Base-by-base conservation (phyloP, 768 basidiomycete genomes). In the Lactifluus hygrophoroides region DNA sequence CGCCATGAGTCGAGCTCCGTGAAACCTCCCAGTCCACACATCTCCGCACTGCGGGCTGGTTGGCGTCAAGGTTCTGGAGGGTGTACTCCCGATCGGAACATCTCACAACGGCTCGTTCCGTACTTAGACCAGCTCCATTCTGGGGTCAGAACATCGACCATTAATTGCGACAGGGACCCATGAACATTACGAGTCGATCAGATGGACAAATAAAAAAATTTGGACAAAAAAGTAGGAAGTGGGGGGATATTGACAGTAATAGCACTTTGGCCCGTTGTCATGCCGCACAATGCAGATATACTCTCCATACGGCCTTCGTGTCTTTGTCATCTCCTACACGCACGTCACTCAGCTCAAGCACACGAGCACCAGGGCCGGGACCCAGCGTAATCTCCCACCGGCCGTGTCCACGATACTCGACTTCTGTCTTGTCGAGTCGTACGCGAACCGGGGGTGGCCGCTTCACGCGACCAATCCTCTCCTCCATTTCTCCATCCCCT, bases 341-440 rank as follows among this genome's bases (percentile, higher is more conserved):
- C 28, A 10, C 35, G 14, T 64, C 86, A 34, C 88, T 87, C 25
- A 92, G 72, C 69, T 91, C 90, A 28, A 92, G 68, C 17, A 82
- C 71, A 64, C 81, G 63, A 3, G 62, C 32, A 1, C 56, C 87
- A 5, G 74, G 65, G 14, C 90, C 90, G 4, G 73, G 67, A 1
- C 79, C 74, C 17, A 89, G 70, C 17, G 78, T 77, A 16, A 88
- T 71, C 63, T 78, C 76, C 90, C 89, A 91, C 52, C 70, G 1
- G 79, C 79, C 45, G 73, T 69, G 17, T 73, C 70, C 25, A 76
- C 78, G 37, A 54, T 76, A 76, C 28, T 76, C 72, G 19, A 82
- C 70, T 3, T 76, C 57, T 30, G 74, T 67, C 16, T 80, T 82
- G 65, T 88, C 85, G 46, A 86, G 63, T 66, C 82, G 80, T 38